A percentile compares a stretch with the other conserved stretches of the same genome.
These are phyloP conservation scores for Colletotrichum tropicicola DNA, from an alignment of 2,329 filamentous ascomycete genomes.

Conservation along the genomic window DNA sequence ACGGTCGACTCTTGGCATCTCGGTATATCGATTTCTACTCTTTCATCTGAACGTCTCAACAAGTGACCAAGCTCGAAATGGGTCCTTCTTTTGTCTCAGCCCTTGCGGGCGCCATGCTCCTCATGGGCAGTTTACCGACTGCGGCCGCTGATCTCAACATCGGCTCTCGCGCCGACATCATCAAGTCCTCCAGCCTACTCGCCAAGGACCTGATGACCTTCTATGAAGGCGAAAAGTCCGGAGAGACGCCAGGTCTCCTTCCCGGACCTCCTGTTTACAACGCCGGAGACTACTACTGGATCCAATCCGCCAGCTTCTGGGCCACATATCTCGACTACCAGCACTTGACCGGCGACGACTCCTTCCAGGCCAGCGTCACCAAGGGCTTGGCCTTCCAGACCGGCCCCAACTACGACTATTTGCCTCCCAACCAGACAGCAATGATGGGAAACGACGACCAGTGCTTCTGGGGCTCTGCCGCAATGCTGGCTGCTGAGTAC, in stretches of 20 bases:
- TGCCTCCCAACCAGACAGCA: conserved; percentile 55
- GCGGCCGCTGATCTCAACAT: conserved; percentile 1
- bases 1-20: too few species aligned
- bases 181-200: conserved; percentile 31
- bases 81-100: not conserved
- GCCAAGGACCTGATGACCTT: conserved; percentile 40
- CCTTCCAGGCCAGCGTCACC: conserved; percentile 58
- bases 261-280: conserved; percentile 34
- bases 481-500: conserved; percentile 64
- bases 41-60: too few species aligned
- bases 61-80: too few species aligned
- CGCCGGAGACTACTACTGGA: conserved; percentile 46
- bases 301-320: conserved; percentile 40
- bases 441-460: conserved; percentile 67
- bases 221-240: conserved; percentile 41
- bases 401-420: conserved; percentile 57
- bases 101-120: not conserved
- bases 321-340: conserved; percentile 50
- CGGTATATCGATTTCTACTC: too few species aligned
- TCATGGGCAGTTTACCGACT: not conserved
- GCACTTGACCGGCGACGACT: conserved; percentile 52
- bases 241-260: conserved; percentile 40
- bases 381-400: conserved; percentile 56
- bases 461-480: conserved; percentile 66
- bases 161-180: conserved; percentile 30